phyloP scores from a whole-genome alignment of 768 basidiomycete species.

The Lactifluus pinguis region DNA sequence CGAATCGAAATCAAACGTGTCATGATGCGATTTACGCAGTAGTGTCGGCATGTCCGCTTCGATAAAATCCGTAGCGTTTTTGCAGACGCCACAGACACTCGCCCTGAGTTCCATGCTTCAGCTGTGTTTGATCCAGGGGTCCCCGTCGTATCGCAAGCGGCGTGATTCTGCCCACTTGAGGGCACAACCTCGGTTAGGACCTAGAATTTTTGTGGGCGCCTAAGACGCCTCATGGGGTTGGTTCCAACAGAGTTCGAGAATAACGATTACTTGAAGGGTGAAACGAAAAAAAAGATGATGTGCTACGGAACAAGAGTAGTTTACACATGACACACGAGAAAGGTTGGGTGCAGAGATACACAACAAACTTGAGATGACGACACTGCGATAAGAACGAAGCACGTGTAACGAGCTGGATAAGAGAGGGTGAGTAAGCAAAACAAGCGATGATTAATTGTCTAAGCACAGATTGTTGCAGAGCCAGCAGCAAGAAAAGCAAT shows the following conservation, averaged over 20 bases:
- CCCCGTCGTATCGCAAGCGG: not conserved
- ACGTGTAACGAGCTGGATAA: conserved; percentile 1
- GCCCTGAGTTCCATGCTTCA: conserved; percentile 12
- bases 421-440: not conserved
- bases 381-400: conserved; percentile 7
- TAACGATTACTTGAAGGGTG: conserved; percentile 8
- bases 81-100: not conserved
- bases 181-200: conserved; percentile 2
- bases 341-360: conserved; percentile 5
- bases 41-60: conserved; percentile 5
- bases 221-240: not conserved
- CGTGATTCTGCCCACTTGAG: not conserved
- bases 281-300: conserved; percentile 7
- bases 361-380: conserved; percentile 5
- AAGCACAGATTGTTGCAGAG: conserved; percentile 4
- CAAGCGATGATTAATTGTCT: not conserved
- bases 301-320: conserved; percentile 9
- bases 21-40: conserved; percentile 13
- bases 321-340: conserved; percentile 13
- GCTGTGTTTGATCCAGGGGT: conserved; percentile 10
- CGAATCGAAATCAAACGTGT: conserved; percentile 13
- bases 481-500: conserved; percentile 6
- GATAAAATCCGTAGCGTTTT: not conserved
- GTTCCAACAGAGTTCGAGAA: conserved; percentile 10
- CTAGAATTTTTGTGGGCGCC: conserved; percentile 1